Evolutionary conservation across 2,329 filamentous ascomycete species (phyloP).

Genomic region (Trichoderma sp.): DNA sequence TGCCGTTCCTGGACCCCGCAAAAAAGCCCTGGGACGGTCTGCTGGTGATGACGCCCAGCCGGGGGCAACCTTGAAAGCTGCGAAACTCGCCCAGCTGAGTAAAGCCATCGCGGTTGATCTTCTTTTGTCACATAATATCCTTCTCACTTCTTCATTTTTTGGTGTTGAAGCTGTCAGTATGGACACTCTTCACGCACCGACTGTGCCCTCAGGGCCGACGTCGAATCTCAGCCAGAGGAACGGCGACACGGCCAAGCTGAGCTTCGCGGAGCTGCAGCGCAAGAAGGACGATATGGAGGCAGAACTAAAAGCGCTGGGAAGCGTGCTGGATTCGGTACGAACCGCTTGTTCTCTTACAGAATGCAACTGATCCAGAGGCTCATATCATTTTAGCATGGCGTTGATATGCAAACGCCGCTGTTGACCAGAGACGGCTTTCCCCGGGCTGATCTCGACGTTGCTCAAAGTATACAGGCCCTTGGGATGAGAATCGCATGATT

Average conservation of each 20-base stretch:
- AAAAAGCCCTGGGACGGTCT: not conserved
- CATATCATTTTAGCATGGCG: slow-evolving; percentile 69
- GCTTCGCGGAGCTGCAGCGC: slow-evolving; percentile 76
- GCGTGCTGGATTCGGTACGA: slow-evolving; percentile 84
- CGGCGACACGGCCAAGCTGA: slow-evolving; percentile 64
- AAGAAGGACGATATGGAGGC: slow-evolving; percentile 84
- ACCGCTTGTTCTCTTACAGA: not conserved
- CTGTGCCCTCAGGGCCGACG: slow-evolving; percentile 72
- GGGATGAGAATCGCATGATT: not conserved
- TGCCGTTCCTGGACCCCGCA: slow-evolving; percentile 25
- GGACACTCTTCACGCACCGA: slow-evolving; percentile 61
- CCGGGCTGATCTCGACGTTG: slow-evolving; percentile 88
- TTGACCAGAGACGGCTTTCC: slow-evolving; percentile 91
- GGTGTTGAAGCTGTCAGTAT: slow-evolving; percentile 40
- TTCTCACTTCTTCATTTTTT: not conserved
- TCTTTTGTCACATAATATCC: not conserved
- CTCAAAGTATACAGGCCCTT: slow-evolving; percentile 70
- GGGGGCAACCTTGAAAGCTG: not conserved
- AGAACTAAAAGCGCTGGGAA: slow-evolving; percentile 81
- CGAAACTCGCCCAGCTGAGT: not conserved
- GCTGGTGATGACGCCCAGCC: slow-evolving; percentile 14
- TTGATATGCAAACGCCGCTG: slow-evolving; percentile 87
- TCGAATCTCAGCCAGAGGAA: slow-evolving; percentile 59
- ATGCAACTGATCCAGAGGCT: not conserved
- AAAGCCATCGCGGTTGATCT: not conserved